A percentile compares a stretch with the other conserved stretches of the same genome.
These are phyloP conservation scores for Plenodomus lindquistii DNA, from an alignment of 2,329 filamentous ascomycete genomes.

Conservation along the genomic window DNA sequence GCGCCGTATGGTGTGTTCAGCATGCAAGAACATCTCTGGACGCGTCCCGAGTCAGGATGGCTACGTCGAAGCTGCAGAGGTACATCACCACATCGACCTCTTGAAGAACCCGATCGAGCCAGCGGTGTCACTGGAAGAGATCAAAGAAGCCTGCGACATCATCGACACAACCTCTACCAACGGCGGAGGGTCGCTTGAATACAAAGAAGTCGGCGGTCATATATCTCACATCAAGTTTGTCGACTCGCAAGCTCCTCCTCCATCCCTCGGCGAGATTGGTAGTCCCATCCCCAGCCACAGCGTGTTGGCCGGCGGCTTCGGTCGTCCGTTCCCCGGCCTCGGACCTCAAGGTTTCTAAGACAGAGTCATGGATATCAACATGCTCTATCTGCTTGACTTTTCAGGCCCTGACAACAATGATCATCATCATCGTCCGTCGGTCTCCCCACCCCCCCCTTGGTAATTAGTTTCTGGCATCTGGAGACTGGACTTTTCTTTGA, in stretches of 20 bases:
- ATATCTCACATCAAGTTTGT: constrained; percentile 51
- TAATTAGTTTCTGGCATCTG: background rate
- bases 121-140: constrained; percentile 64
- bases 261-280: constrained; percentile 52
- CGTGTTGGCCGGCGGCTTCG: constrained; percentile 41
- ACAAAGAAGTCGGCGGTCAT: constrained; percentile 57
- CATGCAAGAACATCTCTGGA: constrained; percentile 68
- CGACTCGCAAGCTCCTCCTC: constrained; percentile 31
- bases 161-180: constrained; percentile 79
- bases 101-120: constrained; percentile 63
- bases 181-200: constrained; percentile 85
- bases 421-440: constrained; percentile 17
- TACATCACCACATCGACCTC: constrained; percentile 67
- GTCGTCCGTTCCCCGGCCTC: constrained; percentile 38
- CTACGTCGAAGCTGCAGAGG: constrained; percentile 69
- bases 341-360: constrained; percentile 36
- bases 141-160: constrained; percentile 86
- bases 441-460: too few species aligned
- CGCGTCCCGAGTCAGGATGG: constrained; percentile 56
- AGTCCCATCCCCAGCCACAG: constrained; percentile 51
- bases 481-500: constrained; percentile 15
- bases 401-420: background rate
- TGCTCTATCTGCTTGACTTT: background rate
- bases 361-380: constrained; percentile 7
- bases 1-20: constrained; percentile 69